Base-by-base conservation (phyloP, 169 alveolate genomes). In the Babesia ovis region DNA sequence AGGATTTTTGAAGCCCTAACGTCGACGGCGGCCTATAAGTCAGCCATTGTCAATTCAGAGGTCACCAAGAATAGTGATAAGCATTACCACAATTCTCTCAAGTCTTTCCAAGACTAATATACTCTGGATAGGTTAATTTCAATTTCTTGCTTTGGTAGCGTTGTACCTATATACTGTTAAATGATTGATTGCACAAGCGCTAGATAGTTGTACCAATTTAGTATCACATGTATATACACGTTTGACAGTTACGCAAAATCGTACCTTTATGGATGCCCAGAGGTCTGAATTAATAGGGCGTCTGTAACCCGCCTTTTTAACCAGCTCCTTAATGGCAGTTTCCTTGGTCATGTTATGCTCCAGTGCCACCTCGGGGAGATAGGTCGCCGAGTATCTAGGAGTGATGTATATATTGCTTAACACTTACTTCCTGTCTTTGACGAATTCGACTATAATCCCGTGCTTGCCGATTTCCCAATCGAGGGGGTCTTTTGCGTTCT, bases 391-490 rank as follows among this genome's bases (percentile, higher is more conserved):
- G 60, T 86, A 86, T 54, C 86, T 77, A 31, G 23, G 22, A 8
- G 16, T 8, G 20, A 2, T 55, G n/a, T 9, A 0, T 2, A 22
- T 12, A 12, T 20, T 11, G 67, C 86, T 69, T 55, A n/a, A n/a
- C n/a, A n/a, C n/a, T n/a, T n/a, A n/a, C 53, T 42, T 45, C 11
- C 75, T 73, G 14, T 82, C 64, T 1, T 41, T 20, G 4, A 66
- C 80, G 39, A 86, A 86, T 39, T 54, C 59, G 11, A 86, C 53
- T 34, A 55, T 55, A 20, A 86, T 50, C 4, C 92, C 92, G 67
- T 86, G 92, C 37, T 61, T 86, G 9, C 92, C 92, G 25, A 86
- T 56, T 11, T 41, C 82, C 92, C 92, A 86, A 55, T 86, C 92
- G 27, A 59, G 45, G 14, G 69, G 80, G 71, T 77, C 80, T 18